Evolutionary conservation across 2,329 filamentous ascomycete genomes (phyloP).

Genomic region (Escovopsis weberi): DNA sequence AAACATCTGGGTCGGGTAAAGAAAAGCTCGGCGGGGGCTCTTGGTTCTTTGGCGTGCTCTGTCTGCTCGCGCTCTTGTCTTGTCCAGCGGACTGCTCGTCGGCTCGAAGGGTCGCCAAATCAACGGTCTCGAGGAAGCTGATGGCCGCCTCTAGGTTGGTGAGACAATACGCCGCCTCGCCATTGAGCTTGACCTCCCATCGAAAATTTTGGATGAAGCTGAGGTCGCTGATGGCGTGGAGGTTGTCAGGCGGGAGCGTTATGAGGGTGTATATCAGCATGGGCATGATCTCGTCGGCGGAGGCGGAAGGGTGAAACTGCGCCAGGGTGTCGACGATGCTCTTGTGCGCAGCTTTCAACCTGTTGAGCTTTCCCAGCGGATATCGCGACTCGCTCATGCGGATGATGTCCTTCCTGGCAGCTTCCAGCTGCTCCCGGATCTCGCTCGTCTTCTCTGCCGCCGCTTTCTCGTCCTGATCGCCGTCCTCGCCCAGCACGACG

Average conservation of each 20-base stretch:
- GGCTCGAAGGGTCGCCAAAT: conserved; percentile 72
- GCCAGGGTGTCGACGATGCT: conserved; percentile 78
- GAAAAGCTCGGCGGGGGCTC: conserved; percentile 43
- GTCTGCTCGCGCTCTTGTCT: conserved; percentile 36
- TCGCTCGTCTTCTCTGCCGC: conserved; percentile 48
- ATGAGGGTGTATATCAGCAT: conserved; percentile 95
- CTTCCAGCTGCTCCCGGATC: conserved; percentile 57
- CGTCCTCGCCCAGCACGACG: conserved; percentile 50
- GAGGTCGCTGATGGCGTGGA: conserved; percentile 88
- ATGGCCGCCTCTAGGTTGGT: conserved; percentile 93
- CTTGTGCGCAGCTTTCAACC: conserved; percentile 79
- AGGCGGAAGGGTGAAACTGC: conserved; percentile 61
- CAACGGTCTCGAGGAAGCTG: conserved; percentile 88
- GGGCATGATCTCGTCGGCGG: conserved; percentile 91
- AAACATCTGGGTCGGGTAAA: too few relatives aligned
- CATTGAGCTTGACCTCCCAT: conserved; percentile 71
- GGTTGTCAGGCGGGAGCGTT: conserved; percentile 69
- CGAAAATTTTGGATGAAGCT: conserved; percentile 89
- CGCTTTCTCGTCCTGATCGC: conserved; percentile 34
- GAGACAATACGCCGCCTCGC: conserved; percentile 89
- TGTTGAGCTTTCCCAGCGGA: conserved; percentile 79
- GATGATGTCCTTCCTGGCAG: conserved; percentile 53
- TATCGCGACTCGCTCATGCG: conserved; percentile 80
- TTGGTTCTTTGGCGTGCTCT: conserved; percentile 34
- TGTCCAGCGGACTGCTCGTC: conserved; percentile 62